A percentile compares a stretch with the other conserved stretches of the same genome.
Evolutionary conservation across 768 basidiomycete species (phyloP).

Genomic region (Rickenella mellea): DNA sequence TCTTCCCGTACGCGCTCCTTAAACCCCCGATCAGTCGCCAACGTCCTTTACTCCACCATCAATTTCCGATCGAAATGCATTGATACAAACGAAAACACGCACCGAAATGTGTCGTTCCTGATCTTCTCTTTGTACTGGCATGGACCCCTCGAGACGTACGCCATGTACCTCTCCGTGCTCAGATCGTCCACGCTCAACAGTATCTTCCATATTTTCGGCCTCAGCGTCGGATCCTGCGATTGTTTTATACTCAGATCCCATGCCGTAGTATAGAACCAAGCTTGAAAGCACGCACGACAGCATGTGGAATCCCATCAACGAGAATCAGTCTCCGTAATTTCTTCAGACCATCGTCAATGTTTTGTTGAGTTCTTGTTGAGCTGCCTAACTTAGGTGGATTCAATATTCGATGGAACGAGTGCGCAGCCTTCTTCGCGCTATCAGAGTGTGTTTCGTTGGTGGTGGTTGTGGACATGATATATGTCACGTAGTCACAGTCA

Average conservation of each 20-base stretch:
- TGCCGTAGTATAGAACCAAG: background rate
- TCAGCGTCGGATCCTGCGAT: slow-evolving; percentile 66
- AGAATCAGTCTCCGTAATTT: slow-evolving; percentile 81
- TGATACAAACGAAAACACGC: slow-evolving; percentile 7
- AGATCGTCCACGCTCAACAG: slow-evolving; percentile 75
- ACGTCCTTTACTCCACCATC: slow-evolving; percentile 44
- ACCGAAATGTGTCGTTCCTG: slow-evolving; percentile 95
- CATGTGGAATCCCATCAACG: slow-evolving; percentile 82
- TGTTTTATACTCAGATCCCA: background rate
- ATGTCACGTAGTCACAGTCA: no score
- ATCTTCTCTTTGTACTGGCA: slow-evolving; percentile 89
- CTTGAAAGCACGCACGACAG: slow-evolving; percentile 39
- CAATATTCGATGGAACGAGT: slow-evolving; percentile 75
- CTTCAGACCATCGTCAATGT: slow-evolving; percentile 77
- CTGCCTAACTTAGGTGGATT: slow-evolving; percentile 58
- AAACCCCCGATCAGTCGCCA: slow-evolving; percentile 96
- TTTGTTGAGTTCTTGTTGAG: slow-evolving; percentile 44
- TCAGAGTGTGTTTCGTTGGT: no score
- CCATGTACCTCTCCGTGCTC: slow-evolving; percentile 63
- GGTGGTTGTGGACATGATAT: no score
- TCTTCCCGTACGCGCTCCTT: slow-evolving; percentile 95
- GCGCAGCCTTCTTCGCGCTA: slow-evolving; percentile 39
- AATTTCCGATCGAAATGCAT: background rate
- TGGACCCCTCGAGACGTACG: slow-evolving; percentile 75
- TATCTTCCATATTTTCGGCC: slow-evolving; percentile 92